phyloP scores from a whole-genome alignment of 148 eudicot species.

The Chenopodium formosanum region DNA sequence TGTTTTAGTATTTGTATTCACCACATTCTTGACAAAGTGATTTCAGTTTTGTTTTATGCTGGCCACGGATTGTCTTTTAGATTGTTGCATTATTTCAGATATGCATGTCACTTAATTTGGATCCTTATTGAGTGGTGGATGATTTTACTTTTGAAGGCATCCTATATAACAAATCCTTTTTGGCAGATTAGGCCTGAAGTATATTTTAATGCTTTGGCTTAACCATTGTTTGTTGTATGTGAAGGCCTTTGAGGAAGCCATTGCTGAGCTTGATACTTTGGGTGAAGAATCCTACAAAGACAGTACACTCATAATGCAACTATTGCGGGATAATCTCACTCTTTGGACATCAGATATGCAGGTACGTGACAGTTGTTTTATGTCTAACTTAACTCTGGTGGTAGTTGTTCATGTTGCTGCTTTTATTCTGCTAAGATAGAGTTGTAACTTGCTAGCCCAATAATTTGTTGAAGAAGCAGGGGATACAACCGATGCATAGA shows the following conservation, averaged over 20 bases:
- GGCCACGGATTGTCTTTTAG: not conserved
- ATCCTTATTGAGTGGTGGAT: not conserved
- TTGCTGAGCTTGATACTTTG: conserved; percentile 59
- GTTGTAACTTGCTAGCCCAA: not conserved
- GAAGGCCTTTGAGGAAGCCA: conserved; percentile 70
- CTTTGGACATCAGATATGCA: conserved; percentile 65
- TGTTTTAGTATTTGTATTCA: no score
- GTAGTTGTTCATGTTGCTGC: not conserved
- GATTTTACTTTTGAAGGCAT: not conserved
- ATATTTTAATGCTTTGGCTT: not conserved
- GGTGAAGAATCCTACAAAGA: conserved; percentile 65
- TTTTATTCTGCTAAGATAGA: not conserved
- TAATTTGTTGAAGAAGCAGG: not conserved
- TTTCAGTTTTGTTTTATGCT: not conserved
- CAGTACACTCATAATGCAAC: conserved; percentile 69
- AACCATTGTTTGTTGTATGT: not conserved
- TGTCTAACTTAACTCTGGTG: not conserved
- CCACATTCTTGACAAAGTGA: no score
- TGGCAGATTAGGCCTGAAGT: not conserved
- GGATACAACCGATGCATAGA: not conserved
- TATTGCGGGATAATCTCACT: conserved; percentile 63
- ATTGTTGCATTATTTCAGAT: not conserved
- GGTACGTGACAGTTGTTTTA: conserved; percentile 20
- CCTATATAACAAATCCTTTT: not conserved
- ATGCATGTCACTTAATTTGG: not conserved